Base-by-base conservation (phyloP, 1,284 basidiomycete species). In the Ustilago hordei region DNA sequence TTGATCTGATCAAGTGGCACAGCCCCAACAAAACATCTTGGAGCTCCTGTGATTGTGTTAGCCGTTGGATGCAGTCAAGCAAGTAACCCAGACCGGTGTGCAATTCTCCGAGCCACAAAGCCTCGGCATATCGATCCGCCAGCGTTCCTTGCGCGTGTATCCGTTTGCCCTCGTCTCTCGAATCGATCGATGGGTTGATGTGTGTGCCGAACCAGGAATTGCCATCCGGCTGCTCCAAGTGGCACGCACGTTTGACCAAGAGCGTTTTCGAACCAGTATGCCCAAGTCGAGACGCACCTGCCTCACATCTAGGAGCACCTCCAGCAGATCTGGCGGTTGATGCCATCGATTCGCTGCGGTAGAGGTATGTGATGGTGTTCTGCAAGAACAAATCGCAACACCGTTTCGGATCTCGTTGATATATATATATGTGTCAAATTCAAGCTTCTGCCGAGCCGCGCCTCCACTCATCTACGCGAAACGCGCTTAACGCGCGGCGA, bases 91-190 rank as follows among this genome's bases (percentile, higher is more conserved):
- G 64, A n/a, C 71, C 55, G 3, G 70, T 78, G 53, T 78, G 75
- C 31, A 59, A 54, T 43, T 78, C 75, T 17, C 75, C 75, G 7
- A 78, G 71, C 75, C 75, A 78, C 4, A 78, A 54, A 0, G 64
- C 47, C 36, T 78, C 75, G 8, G 53, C 64, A 36, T 78, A 78
- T 17, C 59, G 41, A 39, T 56, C 52, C 7, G 28, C n/a, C 1
- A 75, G 53, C 8, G 57, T 36, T n/a, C 45, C 38, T 9, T 43
- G 35, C 2, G 50, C 39, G 11, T 13, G 23, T 13, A 9, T 39
- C n/a, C 34, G 55, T 15, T 8, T 17, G 41, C 15, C n/a, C 5
- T 35, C 2, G 8, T 12, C 15, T 19, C 28, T 38, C 13, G 34
- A 15, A 11, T n/a, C 19, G n/a, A 45, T 39, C 7, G 50, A 5